Conservation (phyloP, 306 rosid genomes). For the Mimosa bimucronata region DNA sequence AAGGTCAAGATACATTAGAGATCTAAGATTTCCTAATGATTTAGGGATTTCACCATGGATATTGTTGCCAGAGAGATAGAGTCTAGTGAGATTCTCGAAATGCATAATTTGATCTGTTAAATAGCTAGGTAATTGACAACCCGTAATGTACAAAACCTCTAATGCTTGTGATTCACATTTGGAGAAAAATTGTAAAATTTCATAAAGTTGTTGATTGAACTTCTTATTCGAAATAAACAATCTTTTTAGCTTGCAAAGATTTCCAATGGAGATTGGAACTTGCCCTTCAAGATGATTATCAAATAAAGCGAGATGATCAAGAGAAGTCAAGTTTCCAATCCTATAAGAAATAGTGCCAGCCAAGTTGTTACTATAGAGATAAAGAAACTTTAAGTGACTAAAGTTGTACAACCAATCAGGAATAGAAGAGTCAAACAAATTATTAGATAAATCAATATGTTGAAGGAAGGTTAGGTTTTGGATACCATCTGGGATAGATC, state of each 20-base stretch:
- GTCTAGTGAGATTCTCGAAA: background rate
- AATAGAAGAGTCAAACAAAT: conserved; percentile 29
- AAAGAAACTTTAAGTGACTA: conserved; percentile 18
- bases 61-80: background rate
- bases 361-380: background rate
- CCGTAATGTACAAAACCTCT: too few relatives aligned
- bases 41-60: background rate
- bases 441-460: background rate
- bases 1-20: background rate
- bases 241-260: conserved; percentile 13
- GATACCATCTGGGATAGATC: background rate
- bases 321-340: conserved; percentile 32
- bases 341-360: background rate
- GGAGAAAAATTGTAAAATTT: conserved; percentile 4
- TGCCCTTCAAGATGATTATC: background rate
- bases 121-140: too few relatives aligned
- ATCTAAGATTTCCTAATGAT: background rate
- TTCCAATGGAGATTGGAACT: conserved; percentile 15
- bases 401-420: conserved; percentile 13
- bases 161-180: too few relatives aligned
- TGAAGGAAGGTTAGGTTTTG: conserved; percentile 34
- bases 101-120: too few relatives aligned
- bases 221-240: conserved; percentile 15
- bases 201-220: background rate
- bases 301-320: background rate